These are phyloP conservation scores for Penicillium capsulatum DNA, from an alignment of 2,329 filamentous ascomycete genomes.

Conservation along the genomic window DNA sequence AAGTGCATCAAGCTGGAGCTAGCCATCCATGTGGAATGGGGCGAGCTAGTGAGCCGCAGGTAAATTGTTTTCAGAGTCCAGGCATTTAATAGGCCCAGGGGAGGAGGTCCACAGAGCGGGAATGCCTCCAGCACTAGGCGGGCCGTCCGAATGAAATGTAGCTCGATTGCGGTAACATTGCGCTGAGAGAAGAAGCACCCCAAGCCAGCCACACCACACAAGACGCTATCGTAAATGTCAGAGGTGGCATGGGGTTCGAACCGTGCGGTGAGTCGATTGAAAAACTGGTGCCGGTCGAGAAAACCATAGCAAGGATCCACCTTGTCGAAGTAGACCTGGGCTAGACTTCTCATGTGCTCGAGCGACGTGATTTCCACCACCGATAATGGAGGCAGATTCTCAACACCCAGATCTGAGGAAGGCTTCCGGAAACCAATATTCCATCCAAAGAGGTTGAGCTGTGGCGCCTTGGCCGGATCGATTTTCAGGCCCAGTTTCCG, in stretches of 20 bases:
- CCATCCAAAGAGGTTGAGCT: constrained; percentile 53
- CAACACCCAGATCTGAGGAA: constrained; percentile 11
- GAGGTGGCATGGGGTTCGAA: constrained; percentile 20
- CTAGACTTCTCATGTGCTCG: constrained; percentile 45
- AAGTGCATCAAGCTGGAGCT: constrained; percentile 44
- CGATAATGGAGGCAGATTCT: constrained; percentile 13
- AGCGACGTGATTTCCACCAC: constrained; percentile 47
- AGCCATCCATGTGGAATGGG: constrained; percentile 44
- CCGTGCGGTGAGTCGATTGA: constrained; percentile 19
- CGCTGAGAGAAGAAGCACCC: constrained; percentile 49
- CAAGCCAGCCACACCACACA: constrained; percentile 52
- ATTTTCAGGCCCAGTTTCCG: constrained; percentile 50
- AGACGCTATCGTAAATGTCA: constrained; percentile 43
- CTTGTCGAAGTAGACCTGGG: constrained; percentile 49
- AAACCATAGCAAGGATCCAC: constrained; percentile 53
- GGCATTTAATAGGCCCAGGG: constrained; percentile 26
- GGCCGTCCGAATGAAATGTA: constrained; percentile 46
- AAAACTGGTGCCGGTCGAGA: constrained; percentile 28
- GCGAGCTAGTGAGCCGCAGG: constrained; percentile 49
- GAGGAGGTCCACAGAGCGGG: constrained; percentile 17
- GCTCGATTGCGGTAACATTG: constrained; percentile 41
- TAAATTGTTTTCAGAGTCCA: constrained; percentile 53
- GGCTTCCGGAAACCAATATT: constrained; percentile 41
- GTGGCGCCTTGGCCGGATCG: constrained; percentile 50
- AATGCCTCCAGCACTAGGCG: constrained; percentile 41